phyloP scores from a whole-genome alignment of 1,139 yeast species.

The Pichia inconspicua region DNA sequence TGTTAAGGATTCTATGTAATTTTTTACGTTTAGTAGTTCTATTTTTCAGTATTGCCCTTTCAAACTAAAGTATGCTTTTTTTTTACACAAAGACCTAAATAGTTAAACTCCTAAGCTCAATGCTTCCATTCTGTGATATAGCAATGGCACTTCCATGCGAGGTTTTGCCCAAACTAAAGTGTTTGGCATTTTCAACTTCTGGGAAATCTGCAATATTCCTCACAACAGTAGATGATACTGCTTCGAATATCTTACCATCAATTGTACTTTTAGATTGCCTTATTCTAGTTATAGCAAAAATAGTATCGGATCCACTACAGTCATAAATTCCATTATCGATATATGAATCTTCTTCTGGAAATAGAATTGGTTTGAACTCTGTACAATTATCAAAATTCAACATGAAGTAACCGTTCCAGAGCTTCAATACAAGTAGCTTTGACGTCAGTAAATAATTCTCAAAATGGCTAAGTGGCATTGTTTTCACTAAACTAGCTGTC shows the following conservation, averaged over 20 bases:
- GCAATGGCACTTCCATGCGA: not conserved
- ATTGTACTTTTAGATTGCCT: not conserved
- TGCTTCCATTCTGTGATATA: not conserved
- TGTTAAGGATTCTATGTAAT: no score
- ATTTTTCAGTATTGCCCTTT: not conserved
- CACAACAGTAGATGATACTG: not conserved
- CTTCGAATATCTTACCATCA: not conserved
- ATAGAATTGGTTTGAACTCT: constrained; percentile 18
- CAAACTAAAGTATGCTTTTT: not conserved
- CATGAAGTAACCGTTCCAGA: constrained; percentile 16
- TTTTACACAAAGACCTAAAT: not conserved
- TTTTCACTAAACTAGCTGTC: constrained; percentile 4
- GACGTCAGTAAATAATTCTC: constrained; percentile 19
- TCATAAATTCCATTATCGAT: constrained; percentile 11
- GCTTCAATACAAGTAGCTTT: constrained; percentile 15
- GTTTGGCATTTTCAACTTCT: not conserved
- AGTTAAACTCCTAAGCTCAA: not conserved
- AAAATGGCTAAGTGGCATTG: constrained; percentile 15
- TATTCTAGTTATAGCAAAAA: constrained; percentile 13
- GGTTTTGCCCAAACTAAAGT: not conserved
- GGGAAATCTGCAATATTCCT: not conserved
- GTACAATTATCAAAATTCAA: constrained; percentile 19
- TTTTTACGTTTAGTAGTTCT: not conserved
- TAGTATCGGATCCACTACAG: constrained; percentile 17
- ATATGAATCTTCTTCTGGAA: not conserved